Base-by-base conservation (phyloP, 1,284 basidiomycete species). In the Flammula alnicola region DNA sequence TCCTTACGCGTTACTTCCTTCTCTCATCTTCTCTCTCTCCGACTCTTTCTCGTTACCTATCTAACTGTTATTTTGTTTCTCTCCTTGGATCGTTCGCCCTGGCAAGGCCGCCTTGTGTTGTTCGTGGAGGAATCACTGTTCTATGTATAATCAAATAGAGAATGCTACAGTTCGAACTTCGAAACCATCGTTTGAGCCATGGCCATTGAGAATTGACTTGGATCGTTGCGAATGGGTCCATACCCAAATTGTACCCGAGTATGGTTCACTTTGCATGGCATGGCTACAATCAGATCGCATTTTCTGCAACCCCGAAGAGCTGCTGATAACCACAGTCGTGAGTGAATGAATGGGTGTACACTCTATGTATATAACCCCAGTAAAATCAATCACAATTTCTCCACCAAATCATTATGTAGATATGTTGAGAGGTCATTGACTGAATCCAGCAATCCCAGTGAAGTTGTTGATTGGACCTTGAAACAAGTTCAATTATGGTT, bases 401-500 rank as follows among this genome's bases (percentile, higher is more conserved):
- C n/a, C n/a, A n/a, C n/a, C n/a, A n/a, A n/a, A n/a, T n/a, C n/a
- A n/a, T n/a, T n/a, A n/a, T n/a, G n/a, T n/a, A n/a, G n/a, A n/a
- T n/a, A n/a, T n/a, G n/a, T 30, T 9, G 19, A 47, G 19, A 17
- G 27, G 25, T 22, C 38, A 50, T 38, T 58, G 58, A 29, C 27
- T 49, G 38, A 54, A 60, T 14, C 56, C 56, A 27, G 44, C 48
- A 32, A 57, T 60, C 19, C 55, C 58, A 30, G 52, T 57, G 49
- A 66, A 69, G 57, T 78, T 77, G 10, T 40, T 69, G 44, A 70
- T 68, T n/a, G 58, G 53, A 20, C 77, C 75, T 35, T 53, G 23
- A 27, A 26, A 37, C 22, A 38, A 22, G 32, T 25, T 16, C 4
- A 8, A 17, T 23, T 30, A 31, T 29, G 17, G 39, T 32, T 12